Percentiles rank a stretch among this genome's conserved stretches.
Evolutionary conservation across 495 filamentous ascomycete genomes (phyloP).

Genomic region (Penicillium tannophilum): DNA sequence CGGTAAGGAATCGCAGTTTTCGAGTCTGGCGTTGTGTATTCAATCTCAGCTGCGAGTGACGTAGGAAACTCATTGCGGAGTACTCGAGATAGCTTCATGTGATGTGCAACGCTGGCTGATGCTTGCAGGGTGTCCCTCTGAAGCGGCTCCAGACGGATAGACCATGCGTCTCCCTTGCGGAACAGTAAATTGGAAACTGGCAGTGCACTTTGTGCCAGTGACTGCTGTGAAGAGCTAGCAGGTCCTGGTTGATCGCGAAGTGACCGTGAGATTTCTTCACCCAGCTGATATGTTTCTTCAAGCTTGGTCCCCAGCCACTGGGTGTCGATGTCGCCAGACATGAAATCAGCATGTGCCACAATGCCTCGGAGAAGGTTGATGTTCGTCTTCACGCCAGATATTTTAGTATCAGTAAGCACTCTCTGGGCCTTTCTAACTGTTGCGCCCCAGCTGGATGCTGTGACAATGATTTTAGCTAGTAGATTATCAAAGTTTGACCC

Average conservation of each 20-base stretch:
- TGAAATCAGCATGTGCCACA: constrained; percentile 50
- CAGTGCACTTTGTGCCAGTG: constrained; percentile 11
- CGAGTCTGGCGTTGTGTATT: constrained; percentile 50
- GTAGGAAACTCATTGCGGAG: constrained; percentile 61
- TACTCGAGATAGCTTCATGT: constrained; percentile 55
- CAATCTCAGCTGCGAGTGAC: constrained; percentile 54
- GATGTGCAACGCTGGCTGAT: constrained; percentile 31
- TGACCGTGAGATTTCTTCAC: constrained; percentile 25
- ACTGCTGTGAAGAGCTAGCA: constrained; percentile 10
- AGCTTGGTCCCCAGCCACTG: constrained; percentile 59
- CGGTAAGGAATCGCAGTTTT: constrained; percentile 38
- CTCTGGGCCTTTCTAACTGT: constrained; percentile 54
- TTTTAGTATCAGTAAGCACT: constrained; percentile 54
- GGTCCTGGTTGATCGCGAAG: constrained; percentile 2
- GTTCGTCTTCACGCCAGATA: constrained; percentile 59
- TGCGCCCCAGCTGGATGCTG: constrained; percentile 52
- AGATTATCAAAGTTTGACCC: constrained; percentile 62
- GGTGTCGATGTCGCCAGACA: constrained; percentile 49
- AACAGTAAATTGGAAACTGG: constrained; percentile 46
- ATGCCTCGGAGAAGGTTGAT: constrained; percentile 56
- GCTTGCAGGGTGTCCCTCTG: constrained; percentile 10
- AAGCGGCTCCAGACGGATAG: constrained; percentile 47
- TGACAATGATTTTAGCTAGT: constrained; percentile 63
- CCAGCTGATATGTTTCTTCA: constrained; percentile 37
- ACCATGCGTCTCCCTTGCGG: constrained; percentile 60